Evolutionary conservation across 208 protist species (phyloP), one percentile per base, ranked within the genome.

Genomic region (Acanthamoeba castellanii): DNA sequence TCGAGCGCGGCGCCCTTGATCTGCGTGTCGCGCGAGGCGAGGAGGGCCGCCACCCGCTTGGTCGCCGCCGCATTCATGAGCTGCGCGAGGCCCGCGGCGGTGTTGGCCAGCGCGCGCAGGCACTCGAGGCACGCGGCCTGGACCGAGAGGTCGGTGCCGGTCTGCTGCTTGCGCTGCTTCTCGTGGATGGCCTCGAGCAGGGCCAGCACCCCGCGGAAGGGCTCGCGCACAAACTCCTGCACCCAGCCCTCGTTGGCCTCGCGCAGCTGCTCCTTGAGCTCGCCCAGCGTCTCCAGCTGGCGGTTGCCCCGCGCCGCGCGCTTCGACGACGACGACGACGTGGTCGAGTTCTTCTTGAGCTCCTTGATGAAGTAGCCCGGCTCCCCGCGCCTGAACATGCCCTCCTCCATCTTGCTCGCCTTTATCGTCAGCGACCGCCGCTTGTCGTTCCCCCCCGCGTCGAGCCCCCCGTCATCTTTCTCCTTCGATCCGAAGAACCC

Each of bases 281-380:
- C 84, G 16, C 25, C 37, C 22, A 93, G 88, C 25, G 45, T 78
- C 37, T 81, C 88, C 16, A 93, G 34, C 27, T 78, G 88, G 7
- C 42, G 42, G 81, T 64, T 66, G 50, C 81, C 81, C 27, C 20
- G 0, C 55, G 81, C 30, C 13, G 81, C 34, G 4, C 81, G 55
- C 50, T 88, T 55, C 14, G 50, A 37, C 30, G 50, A 66, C 14
- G 81, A 88, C 70, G 32, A 50, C 2, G 70, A 78, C 34, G 70
- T 78, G 3, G 70, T 50, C 84, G 88, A 93, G n/a, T 93, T 93
- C 64, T 78, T 93, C 52, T 93, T 50, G 27, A 93, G 20, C n/a
- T 78, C 88, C 32, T 93, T 72, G 42, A 78, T 61, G 55, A 93
- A 93, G 64, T 93, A 93, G 6, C 66, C 88, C 13, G 88, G 88